These are phyloP conservation scores for Triadica sebifera DNA, from an alignment of 345 rosid genomes.

Conservation along the genomic window DNA sequence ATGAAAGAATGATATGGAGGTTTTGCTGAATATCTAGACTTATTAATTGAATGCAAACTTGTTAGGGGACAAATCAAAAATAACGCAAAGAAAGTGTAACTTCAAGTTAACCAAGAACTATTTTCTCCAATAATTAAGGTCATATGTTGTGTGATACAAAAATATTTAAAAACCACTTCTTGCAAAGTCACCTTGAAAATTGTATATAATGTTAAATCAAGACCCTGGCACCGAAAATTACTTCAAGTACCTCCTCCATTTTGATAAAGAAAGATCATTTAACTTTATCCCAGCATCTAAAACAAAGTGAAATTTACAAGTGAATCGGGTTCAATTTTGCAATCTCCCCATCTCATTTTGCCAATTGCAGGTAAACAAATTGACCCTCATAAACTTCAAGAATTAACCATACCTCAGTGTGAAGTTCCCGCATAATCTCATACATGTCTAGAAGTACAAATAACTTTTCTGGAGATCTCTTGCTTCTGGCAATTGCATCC, in stretches of 20 bases:
- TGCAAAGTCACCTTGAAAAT: background rate
- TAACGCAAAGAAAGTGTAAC: background rate
- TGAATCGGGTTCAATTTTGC: background rate
- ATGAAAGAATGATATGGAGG: background rate
- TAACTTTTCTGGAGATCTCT: conserved; percentile 94
- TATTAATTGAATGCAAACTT: background rate
- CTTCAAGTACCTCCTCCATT: background rate
- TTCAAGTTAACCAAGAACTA: background rate
- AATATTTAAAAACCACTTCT: background rate
- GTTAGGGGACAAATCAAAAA: background rate
- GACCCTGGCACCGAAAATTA: background rate
- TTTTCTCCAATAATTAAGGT: background rate
- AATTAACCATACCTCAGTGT: conserved; percentile 67
- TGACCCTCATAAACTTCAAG: background rate
- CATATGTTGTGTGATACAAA: background rate
- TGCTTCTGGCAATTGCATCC: conserved; percentile 96
- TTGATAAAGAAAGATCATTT: background rate
- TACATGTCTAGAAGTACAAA: conserved; percentile 98
- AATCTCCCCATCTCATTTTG: background rate
- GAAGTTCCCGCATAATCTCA: conserved; percentile 97
- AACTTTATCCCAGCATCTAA: background rate
- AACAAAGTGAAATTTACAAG: conserved; percentile 6
- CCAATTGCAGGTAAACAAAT: background rate
- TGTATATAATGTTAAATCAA: background rate
- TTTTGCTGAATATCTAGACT: background rate